Conservation (phyloP, 179 eudicot genomes). For the Beta macrorhiza region DNA sequence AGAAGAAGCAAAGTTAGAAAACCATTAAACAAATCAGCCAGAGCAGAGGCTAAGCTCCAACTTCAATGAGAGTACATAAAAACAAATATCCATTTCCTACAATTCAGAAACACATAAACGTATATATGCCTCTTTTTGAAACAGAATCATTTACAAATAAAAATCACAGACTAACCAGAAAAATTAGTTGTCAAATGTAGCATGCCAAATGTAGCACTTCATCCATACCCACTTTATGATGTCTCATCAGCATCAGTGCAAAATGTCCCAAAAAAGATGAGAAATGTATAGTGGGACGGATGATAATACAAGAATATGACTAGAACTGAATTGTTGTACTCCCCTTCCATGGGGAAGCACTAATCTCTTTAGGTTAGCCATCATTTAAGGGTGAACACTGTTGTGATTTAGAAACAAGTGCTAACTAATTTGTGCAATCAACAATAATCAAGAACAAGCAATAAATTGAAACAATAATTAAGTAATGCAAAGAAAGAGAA, state of each 20-base stretch:
- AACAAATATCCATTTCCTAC: neutral
- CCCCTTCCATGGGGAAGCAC: neutral
- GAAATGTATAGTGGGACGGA: no score
- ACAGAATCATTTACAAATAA: neutral
- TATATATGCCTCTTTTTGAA: neutral
- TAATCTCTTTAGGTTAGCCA: neutral
- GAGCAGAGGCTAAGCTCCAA: neutral
- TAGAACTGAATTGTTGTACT: neutral
- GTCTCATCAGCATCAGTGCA: no score
- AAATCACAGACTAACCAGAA: neutral
- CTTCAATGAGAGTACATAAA: neutral
- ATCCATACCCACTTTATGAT: no score
- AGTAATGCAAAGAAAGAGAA: no score
- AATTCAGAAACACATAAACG: neutral
- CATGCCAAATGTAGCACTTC: no score
- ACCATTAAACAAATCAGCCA: neutral
- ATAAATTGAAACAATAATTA: no score
- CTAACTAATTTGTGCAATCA: no score
- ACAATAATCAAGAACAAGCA: no score
- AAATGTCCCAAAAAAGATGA: no score
- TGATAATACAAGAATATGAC: no score
- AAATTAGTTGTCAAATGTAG: no score
- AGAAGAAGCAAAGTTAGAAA: neutral
- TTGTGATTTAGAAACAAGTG: no score
- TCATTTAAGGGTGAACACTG: neutral